phyloP scores from a whole-genome alignment of 495 filamentous ascomycete species.

The Penicillium lividum region DNA sequence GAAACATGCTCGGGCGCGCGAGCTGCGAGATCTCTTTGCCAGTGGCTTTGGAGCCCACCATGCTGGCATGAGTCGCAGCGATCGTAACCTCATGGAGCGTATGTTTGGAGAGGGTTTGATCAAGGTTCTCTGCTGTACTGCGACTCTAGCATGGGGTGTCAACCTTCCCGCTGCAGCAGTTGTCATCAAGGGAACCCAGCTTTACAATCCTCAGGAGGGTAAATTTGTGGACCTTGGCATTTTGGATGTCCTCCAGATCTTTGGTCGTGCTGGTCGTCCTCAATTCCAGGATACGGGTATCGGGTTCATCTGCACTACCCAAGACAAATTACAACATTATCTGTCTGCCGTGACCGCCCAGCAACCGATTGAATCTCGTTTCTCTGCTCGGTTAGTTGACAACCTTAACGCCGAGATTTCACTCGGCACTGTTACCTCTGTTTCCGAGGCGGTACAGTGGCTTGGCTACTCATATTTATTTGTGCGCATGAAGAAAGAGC shows the following conservation, averaged over 20 bases:
- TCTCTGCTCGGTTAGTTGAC: constrained; percentile 88
- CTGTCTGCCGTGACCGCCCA: constrained; percentile 90
- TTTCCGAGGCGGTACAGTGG: constrained; percentile 94
- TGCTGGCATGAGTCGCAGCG: constrained; percentile 89
- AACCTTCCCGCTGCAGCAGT: constrained; percentile 94
- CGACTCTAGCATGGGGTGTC: constrained; percentile 95
- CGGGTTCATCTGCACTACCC: constrained; percentile 93
- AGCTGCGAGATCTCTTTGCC: constrained; percentile 83
- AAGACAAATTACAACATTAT: constrained; percentile 92
- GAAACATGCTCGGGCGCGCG: constrained; percentile 76
- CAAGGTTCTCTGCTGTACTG: constrained; percentile 97
- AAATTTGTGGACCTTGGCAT: constrained; percentile 97
- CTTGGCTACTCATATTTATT: constrained; percentile 97
- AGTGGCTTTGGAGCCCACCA: constrained; percentile 95
- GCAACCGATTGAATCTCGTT: constrained; percentile 91
- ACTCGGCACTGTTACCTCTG: constrained; percentile 90
- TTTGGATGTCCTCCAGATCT: constrained; percentile 96
- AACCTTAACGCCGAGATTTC: constrained; percentile 96
- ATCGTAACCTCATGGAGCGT: constrained; percentile 90
- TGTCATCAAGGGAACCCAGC: constrained; percentile 92
- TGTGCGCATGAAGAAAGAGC: constrained; percentile 91
- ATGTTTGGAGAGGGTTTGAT: constrained; percentile 86
- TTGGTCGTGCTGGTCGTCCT: constrained; percentile 94
- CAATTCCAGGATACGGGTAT: constrained; percentile 96
- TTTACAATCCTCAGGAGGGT: constrained; percentile 94